Percentiles rank a stretch among this genome's conserved stretches.
These are phyloP conservation scores for Huntiella bhutanensis DNA, from an alignment of 2,329 filamentous ascomycete species.

Conservation along the genomic window DNA sequence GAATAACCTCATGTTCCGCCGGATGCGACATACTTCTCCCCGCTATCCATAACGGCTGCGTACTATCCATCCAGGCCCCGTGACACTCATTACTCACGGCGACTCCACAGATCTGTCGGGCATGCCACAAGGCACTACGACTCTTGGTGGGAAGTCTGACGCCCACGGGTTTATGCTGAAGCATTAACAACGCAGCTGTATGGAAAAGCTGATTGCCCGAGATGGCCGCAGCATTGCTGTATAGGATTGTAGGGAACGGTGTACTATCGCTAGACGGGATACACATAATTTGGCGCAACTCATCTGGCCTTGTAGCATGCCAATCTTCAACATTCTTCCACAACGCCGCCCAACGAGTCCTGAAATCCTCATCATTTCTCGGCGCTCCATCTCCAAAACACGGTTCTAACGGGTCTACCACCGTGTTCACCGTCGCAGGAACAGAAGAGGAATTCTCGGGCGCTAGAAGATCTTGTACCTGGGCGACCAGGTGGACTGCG, in stretches of 20 bases:
- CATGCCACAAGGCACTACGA: constrained; percentile 29
- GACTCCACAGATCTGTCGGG: constrained; percentile 32
- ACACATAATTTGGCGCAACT: constrained; percentile 20
- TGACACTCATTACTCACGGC: constrained; percentile 32
- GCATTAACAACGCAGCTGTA: constrained; percentile 30
- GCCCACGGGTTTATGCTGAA: constrained; percentile 25
- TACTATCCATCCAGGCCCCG: constrained; percentile 33
- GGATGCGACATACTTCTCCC: constrained; percentile 31
- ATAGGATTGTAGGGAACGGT: constrained; percentile 30
- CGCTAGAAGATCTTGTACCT: constrained; percentile 23
- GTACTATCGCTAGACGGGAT: constrained; percentile 24
- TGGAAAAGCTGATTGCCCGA: constrained; percentile 36
- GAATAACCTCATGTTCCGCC: constrained; percentile 22
- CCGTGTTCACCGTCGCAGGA: background rate
- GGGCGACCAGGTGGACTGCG: constrained; percentile 28
- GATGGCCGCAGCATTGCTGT: constrained; percentile 31
- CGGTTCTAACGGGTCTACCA: constrained; percentile 4
- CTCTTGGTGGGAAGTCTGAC: constrained; percentile 23
- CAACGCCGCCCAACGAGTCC: constrained; percentile 20
- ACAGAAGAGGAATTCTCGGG: background rate
- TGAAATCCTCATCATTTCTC: constrained; percentile 15
- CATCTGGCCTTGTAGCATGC: constrained; percentile 20
- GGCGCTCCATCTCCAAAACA: constrained; percentile 8
- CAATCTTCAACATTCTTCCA: constrained; percentile 24
- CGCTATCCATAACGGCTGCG: constrained; percentile 35